phyloP scores from a whole-genome alignment of 225 moss, liverwort and hornwort genomes.

The Bryum argenteum region DNA sequence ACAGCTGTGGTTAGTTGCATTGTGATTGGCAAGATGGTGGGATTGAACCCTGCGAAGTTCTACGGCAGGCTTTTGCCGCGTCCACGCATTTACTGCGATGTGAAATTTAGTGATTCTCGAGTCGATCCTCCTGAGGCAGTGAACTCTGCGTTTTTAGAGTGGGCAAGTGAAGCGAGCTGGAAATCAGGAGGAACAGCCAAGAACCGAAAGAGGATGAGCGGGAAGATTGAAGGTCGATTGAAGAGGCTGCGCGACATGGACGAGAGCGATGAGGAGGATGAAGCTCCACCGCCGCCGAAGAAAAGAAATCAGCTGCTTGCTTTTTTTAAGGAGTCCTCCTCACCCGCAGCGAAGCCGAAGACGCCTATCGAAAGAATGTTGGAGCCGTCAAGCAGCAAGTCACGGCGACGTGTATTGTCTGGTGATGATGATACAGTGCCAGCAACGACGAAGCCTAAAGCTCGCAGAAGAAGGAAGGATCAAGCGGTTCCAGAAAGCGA shows the following conservation, averaged over 20 bases:
- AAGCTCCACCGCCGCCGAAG: conserved; percentile 8
- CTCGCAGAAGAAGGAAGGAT: conserved; percentile 28
- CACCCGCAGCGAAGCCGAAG: conserved; percentile 14
- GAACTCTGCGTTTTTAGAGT: conserved; percentile 54
- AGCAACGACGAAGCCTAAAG: background rate
- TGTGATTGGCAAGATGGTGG: conserved; percentile 35
- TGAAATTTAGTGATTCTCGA: conserved; percentile 48
- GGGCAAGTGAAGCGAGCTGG: conserved; percentile 80
- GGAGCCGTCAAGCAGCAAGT: conserved; percentile 5
- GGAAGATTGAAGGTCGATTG: conserved; percentile 81
- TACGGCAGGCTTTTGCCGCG: conserved; percentile 77
- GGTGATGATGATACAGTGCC: background rate
- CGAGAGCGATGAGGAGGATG: conserved; percentile 51
- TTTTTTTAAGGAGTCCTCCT: background rate
- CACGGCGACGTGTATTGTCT: conserved; percentile 36
- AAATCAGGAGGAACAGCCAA: conserved; percentile 71
- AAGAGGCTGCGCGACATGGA: conserved; percentile 65
- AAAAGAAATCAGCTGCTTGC: background rate
- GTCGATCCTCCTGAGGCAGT: conserved; percentile 66
- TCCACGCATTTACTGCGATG: conserved; percentile 70
- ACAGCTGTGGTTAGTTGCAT: too few relatives aligned
- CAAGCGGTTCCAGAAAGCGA: conserved; percentile 39
- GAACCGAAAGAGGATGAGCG: conserved; percentile 70
- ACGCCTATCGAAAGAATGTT: conserved; percentile 53
- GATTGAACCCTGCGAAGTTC: conserved; percentile 65